A percentile compares a stretch with the other conserved stretches of the same genome.
These are phyloP conservation scores for Clarireedia homoeocarpa DNA, from an alignment of 2,329 filamentous ascomycete species.

Conservation along the genomic window DNA sequence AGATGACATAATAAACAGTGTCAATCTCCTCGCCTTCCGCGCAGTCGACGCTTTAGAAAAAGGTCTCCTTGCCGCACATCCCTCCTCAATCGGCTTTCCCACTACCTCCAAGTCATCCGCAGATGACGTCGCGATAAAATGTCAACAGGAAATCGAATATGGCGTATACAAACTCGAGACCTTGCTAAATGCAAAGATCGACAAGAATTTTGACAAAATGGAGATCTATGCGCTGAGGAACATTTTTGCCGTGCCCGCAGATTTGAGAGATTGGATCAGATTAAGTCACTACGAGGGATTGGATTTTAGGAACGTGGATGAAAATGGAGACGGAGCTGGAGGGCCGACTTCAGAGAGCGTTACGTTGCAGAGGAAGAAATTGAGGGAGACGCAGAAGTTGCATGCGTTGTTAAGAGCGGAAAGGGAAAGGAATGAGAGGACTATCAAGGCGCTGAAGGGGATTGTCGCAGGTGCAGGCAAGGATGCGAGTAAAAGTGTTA, in stretches of 20 bases:
- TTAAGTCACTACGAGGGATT: conserved; percentile 70
- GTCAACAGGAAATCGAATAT: conserved; percentile 71
- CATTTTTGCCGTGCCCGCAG: conserved; percentile 64
- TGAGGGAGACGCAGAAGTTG: conserved; percentile 73
- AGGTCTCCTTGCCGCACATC: conserved; percentile 66
- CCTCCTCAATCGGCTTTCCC: conserved; percentile 75
- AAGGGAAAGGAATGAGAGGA: conserved; percentile 60
- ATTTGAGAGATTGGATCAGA: conserved; percentile 68
- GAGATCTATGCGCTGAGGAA: conserved; percentile 89
- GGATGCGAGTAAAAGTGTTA: conserved; percentile 16
- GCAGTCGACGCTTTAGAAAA: conserved; percentile 83
- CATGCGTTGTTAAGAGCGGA: conserved; percentile 64
- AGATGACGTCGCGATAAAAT: conserved; percentile 39
- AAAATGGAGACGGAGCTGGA: conserved; percentile 41
- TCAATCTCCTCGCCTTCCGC: conserved; percentile 88
- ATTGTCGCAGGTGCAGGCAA: conserved; percentile 37
- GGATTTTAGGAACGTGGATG: conserved; percentile 23
- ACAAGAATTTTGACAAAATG: conserved; percentile 78
- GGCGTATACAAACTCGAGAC: conserved; percentile 82
- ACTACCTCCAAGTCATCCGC: conserved; percentile 33
- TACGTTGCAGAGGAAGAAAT: conserved; percentile 60
- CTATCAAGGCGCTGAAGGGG: conserved; percentile 56
- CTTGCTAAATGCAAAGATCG: conserved; percentile 69
- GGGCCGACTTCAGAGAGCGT: conserved; percentile 48
- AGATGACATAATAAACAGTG: conserved; percentile 95